Percentiles rank a stretch among this genome's conserved stretches.
phyloP scores from a whole-genome alignment of 2,329 filamentous ascomycete species.

The Epichloe bromicola region DNA sequence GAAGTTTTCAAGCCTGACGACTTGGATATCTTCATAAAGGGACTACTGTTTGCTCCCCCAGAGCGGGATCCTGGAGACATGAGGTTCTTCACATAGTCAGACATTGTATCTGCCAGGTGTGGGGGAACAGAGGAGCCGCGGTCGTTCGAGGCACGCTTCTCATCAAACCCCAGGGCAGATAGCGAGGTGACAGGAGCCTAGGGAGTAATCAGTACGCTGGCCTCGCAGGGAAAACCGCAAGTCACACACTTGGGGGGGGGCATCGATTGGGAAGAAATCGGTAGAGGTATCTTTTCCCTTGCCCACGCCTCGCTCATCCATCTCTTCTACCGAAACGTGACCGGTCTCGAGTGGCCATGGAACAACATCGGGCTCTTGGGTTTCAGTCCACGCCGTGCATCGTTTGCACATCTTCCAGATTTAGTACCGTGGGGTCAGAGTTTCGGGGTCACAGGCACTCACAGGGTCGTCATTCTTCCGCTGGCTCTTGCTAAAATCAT shows the following conservation, averaged over 20 bases:
- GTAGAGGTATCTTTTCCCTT: conserved; percentile 6
- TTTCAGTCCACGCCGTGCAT: conserved; percentile 24
- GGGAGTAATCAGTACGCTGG: conserved; percentile 4
- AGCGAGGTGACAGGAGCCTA: conserved; percentile 17
- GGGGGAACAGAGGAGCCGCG: neutral
- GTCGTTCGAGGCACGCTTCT: neutral
- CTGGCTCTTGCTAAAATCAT: conserved; percentile 19
- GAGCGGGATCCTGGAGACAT: neutral
- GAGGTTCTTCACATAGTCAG: neutral
- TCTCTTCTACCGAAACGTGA: conserved; percentile 20
- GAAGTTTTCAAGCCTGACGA: neutral
- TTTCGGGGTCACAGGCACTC: conserved; percentile 6
- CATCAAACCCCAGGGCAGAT: conserved; percentile 11
- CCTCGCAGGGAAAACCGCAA: neutral
- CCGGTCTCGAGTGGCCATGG: conserved; percentile 19
- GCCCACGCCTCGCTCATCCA: conserved; percentile 5
- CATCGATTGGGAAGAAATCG: conserved; percentile 15
- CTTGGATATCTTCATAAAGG: neutral
- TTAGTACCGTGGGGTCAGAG: neutral
- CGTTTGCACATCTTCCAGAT: conserved; percentile 18
- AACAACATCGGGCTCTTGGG: conserved; percentile 20
- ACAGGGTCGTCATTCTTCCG: conserved; percentile 18
- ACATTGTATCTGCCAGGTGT: neutral
- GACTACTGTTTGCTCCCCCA: neutral
- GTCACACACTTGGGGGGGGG: conserved; percentile 9